phyloP scores from a whole-genome alignment of 305 asterid genomes.

The Fraxinus velutina region DNA sequence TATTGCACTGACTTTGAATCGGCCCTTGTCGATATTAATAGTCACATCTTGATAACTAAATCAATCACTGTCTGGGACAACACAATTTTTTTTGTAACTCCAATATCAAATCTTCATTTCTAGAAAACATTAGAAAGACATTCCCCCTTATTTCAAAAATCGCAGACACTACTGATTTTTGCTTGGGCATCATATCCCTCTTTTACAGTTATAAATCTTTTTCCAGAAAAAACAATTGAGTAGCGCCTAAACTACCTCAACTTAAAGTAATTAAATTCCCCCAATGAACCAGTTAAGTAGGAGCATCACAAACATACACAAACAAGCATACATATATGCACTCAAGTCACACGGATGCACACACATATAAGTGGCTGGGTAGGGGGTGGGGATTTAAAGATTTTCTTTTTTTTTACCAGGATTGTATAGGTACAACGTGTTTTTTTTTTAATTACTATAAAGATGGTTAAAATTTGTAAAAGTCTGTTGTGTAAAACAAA shows the following conservation, averaged over 20 bases:
- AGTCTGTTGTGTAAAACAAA: background rate
- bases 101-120: background rate
- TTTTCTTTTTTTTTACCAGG: background rate
- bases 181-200: background rate
- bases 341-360: background rate
- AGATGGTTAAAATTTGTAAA: background rate
- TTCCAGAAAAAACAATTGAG: background rate
- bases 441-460: background rate
- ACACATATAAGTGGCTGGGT: background rate
- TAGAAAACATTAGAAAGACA: background rate
- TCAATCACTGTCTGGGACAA: background rate
- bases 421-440: background rate
- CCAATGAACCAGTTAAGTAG: background rate
- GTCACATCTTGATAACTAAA: background rate
- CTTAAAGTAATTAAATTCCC: background rate
- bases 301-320: background rate
- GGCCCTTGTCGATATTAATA: background rate
- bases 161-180: background rate
- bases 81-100: background rate
- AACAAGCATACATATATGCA: background rate
- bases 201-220: background rate
- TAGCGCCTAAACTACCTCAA: background rate
- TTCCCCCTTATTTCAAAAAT: background rate
- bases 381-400: background rate
- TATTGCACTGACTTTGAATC: background rate